Evolutionary conservation across 2,329 filamentous ascomycete species (phyloP).

Genomic region (Teratosphaeria gauchensis): DNA sequence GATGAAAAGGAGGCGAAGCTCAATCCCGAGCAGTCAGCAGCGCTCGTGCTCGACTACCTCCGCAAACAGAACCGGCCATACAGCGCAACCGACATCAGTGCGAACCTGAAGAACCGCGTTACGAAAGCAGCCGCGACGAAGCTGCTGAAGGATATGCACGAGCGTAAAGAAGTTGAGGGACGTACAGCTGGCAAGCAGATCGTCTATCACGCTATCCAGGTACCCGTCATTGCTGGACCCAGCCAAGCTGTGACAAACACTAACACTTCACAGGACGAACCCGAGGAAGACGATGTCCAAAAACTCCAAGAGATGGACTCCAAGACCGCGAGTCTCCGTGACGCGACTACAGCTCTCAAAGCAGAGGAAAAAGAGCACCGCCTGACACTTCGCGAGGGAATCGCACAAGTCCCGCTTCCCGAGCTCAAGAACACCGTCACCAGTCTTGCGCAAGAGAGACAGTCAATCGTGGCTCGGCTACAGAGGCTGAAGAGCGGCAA

Average conservation of each 20-base stretch:
- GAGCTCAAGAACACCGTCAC: slow-evolving; percentile 39
- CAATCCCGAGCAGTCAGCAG: slow-evolving; percentile 20
- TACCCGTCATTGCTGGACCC: slow-evolving; percentile 11
- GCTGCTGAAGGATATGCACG: slow-evolving; percentile 52
- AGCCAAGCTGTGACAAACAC: not conserved
- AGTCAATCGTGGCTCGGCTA: slow-evolving; percentile 32
- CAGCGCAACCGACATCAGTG: slow-evolving; percentile 26
- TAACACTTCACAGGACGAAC: slow-evolving; percentile 35
- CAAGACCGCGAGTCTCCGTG: slow-evolving; percentile 39
- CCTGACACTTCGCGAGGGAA: slow-evolving; percentile 36
- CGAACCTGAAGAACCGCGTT: slow-evolving; percentile 27
- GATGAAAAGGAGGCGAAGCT: slow-evolving; percentile 21
- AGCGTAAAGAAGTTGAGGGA: slow-evolving; percentile 49
- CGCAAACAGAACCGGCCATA: slow-evolving; percentile 25
- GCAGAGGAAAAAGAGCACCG: slow-evolving; percentile 42
- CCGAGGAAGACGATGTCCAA: slow-evolving; percentile 39
- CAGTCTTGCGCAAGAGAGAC: slow-evolving; percentile 37
- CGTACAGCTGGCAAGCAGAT: slow-evolving; percentile 50
- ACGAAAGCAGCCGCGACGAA: slow-evolving; percentile 47
- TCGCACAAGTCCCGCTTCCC: slow-evolving; percentile 40
- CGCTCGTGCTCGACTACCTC: slow-evolving; percentile 22
- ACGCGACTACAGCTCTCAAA: slow-evolving; percentile 36
- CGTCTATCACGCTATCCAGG: slow-evolving; percentile 49
- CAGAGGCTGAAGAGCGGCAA: slow-evolving; percentile 31
- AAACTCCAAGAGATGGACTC: slow-evolving; percentile 41